Evolutionary conservation across 2,329 filamentous ascomycete genomes (phyloP).

Genomic region (Pseudogymnoascus pannorum): DNA sequence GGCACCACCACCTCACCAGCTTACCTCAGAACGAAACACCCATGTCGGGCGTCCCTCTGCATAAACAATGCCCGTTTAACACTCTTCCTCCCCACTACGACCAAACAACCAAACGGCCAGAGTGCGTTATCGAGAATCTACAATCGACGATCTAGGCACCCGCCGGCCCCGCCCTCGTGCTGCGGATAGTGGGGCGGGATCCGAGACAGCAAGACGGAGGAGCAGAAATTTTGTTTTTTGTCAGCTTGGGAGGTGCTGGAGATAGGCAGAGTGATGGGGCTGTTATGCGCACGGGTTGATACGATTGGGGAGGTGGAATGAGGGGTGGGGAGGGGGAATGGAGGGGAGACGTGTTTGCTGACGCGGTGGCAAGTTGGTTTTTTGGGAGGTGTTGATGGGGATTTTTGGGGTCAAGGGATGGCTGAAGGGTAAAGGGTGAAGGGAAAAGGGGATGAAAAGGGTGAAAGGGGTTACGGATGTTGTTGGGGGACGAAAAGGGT

Average conservation of each 20-base stretch:
- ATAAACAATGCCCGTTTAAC: background rate
- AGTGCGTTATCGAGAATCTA: background rate
- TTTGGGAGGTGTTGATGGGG: background rate
- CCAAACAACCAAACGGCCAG: background rate
- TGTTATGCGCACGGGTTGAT: background rate
- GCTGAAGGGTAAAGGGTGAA: slow-evolving; percentile 5
- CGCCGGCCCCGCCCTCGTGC: background rate
- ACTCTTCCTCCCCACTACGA: background rate
- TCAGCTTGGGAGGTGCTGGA: background rate
- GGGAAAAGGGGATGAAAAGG: slow-evolving; percentile 33
- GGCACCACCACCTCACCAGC: background rate
- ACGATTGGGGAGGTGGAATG: background rate
- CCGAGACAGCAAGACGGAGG: background rate
- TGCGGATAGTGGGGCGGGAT: background rate
- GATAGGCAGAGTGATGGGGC: background rate
- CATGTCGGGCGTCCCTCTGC: background rate
- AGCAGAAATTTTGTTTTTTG: background rate
- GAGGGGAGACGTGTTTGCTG: background rate
- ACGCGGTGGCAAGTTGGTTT: background rate
- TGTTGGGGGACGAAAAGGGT: background rate
- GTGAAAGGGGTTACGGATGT: slow-evolving; percentile 32
- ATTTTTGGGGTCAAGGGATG: background rate
- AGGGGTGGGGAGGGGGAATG: background rate
- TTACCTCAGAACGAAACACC: background rate
- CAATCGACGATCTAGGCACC: background rate